Evolutionary conservation across 257 asterid species (phyloP).

Genomic region (Solanum sejunctum): DNA sequence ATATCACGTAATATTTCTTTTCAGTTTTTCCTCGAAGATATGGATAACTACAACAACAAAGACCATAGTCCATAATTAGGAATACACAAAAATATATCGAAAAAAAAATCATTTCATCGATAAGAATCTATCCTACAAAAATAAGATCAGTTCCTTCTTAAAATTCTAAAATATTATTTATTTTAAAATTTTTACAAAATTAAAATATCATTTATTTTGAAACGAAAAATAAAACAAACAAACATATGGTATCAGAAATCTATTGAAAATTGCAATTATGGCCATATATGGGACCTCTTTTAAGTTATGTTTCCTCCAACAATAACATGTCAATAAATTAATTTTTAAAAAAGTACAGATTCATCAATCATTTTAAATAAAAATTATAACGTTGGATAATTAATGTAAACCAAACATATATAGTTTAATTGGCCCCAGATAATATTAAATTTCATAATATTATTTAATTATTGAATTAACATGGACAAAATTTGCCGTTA

Average conservation of each 20-base stretch:
- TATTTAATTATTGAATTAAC: neutral
- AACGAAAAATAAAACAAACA: neutral
- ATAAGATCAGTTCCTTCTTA: neutral
- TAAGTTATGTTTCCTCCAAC: neutral
- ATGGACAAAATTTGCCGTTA: neutral
- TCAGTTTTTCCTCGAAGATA: too few relatives aligned
- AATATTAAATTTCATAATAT: neutral
- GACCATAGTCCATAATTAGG: neutral
- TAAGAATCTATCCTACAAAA: neutral
- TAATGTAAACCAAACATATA: neutral
- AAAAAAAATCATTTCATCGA: too few relatives aligned
- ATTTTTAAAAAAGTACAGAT: neutral
- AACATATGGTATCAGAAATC: too few relatives aligned
- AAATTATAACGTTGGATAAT: neutral
- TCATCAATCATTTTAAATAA: neutral
- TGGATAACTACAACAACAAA: neutral
- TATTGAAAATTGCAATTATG: neutral
- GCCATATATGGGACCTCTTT: neutral
- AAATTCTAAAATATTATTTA: neutral
- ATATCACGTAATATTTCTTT: too few relatives aligned
- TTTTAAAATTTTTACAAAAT: neutral
- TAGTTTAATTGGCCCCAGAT: neutral
- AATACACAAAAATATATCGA: neutral
- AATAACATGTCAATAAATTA: neutral
- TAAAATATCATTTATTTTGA: neutral